Evolutionary conservation across 495 filamentous ascomycete species (phyloP).

Genomic region (Penicillium fimorum): DNA sequence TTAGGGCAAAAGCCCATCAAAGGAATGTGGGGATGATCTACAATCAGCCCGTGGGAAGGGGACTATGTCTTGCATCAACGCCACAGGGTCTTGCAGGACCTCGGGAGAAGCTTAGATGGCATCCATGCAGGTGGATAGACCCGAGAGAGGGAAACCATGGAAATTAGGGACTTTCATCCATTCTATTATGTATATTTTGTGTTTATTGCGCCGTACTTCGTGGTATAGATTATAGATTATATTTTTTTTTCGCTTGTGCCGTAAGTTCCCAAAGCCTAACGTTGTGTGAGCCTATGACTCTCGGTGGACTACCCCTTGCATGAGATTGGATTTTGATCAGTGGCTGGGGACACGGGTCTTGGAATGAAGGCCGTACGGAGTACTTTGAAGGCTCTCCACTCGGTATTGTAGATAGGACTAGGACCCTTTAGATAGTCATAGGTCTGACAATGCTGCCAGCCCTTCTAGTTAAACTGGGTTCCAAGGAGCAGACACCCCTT

Average conservation of each 20-base stretch:
- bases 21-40: constrained; percentile 13
- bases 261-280: constrained; percentile 3
- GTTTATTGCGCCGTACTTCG: neutral
- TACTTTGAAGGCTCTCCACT: neutral
- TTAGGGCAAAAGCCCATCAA: constrained; percentile 10
- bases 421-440: neutral
- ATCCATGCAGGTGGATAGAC: neutral
- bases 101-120: constrained; percentile 1
- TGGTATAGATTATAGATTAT: neutral
- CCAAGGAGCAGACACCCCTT: neutral
- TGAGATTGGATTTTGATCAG: constrained; percentile 15
- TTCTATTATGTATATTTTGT: neutral
- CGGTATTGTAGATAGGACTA: neutral
- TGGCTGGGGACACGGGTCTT: neutral
- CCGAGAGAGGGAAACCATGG: neutral
- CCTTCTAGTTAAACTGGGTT: neutral
- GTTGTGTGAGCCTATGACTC: constrained; percentile 16
- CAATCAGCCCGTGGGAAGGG: constrained; percentile 17
- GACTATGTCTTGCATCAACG: constrained; percentile 24
- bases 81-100: constrained; percentile 10
- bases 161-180: neutral
- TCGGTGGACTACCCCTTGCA: constrained; percentile 24
- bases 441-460: neutral
- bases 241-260: constrained; percentile 11
- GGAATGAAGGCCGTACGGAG: neutral